Base-by-base conservation (phyloP, 805 yeast species). In the Lipomyces sp. region DNA sequence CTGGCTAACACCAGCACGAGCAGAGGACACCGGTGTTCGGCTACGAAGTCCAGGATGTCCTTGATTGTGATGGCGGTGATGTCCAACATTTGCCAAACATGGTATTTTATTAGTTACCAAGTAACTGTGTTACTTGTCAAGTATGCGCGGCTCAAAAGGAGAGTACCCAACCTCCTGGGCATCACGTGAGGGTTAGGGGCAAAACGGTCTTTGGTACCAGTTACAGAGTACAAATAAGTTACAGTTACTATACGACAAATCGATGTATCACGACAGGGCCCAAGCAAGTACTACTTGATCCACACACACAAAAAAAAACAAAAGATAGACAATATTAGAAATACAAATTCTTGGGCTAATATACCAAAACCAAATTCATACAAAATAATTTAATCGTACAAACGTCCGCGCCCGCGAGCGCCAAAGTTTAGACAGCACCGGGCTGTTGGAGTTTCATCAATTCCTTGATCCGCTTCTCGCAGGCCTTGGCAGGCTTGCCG, bases 21-120 rank as follows among this genome's bases (percentile, higher is more conserved):
- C 15, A 51, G 30, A 6, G 34, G 54, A 50, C 11, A 10, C 29
- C 60, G 63, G 42, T 2, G 13, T 60, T 57, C 59, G 24, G 34
- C 33, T 35, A 69, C 59, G 53, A 72, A 73, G 53, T 67, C 59
- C 57, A 69, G 57, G 48, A 74, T 54, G 57, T 66, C 65, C 54
- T 73, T 73, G 55, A 76, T 71, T 7, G 72, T 72, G 48, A 64
- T 66, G 11, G 75, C 69, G 0, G 75, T 71, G 60, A 69, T 72
- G 29, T 74, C 75, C 11, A 73, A 64, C 24, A 24, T 50, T 62
- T 65, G 30, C 72, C 76, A n/a, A 24, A 24, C 24, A 24, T 24
- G 24, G 24, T 24, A 24, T 24, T 24, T 24, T 24, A 24, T 24
- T 24, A 24, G 24, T 24, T 24, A 24, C 24, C 24, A 24, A 24